Evolutionary conservation across 495 filamentous ascomycete species (phyloP), one percentile per base, ranked within the genome.

Genomic region (Aspergillus asperescens): DNA sequence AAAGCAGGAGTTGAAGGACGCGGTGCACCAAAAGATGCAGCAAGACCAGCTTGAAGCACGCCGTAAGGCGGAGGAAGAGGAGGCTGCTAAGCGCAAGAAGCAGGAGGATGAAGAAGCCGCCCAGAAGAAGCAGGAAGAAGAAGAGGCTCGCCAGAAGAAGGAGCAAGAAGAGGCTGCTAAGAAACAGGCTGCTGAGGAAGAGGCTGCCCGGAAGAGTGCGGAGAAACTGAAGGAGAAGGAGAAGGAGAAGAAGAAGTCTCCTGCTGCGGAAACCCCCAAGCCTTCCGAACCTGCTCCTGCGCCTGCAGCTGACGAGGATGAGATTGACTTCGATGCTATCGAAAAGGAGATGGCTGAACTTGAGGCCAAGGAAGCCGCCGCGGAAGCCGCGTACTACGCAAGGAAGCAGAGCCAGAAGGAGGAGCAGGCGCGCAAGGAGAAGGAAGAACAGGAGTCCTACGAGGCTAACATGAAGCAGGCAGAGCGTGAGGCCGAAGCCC

Each of bases 1-100:
- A 64, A 80, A 83, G 62, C 77, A 79, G 44, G 84, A 86, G 47
- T 74, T 88, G 69, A 78, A 80, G 59, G 83, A 85, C 19, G 78
- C 81, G 16, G 81, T 89, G 53, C 80, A 81, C 48, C 74, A 74
- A 43, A 83, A 83, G 63, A 79, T 81, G 44, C 74, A 80, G 57
- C 72, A 77, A 19, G 77, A 79, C 27, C 70, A 74, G 59, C 73
- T 77, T 18, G 79, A 74, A 23, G 69, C 77, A 52, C 75, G 74
- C 60, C 76, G 76, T 35, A 67, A 74, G 59, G 71, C 71, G 53
- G 69, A 77, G 32, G 80, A 77, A 40, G 74, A 72, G 23, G 77
- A 72, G 39, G 65, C 58, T 19, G 67, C 66, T 44, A 60, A 74
- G 34, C 74, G 75, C 42, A 76, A 78, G 55, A 70, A 74, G 42